phyloP scores from a whole-genome alignment of 768 basidiomycete genomes.

The Phanerochaete sordida region DNA sequence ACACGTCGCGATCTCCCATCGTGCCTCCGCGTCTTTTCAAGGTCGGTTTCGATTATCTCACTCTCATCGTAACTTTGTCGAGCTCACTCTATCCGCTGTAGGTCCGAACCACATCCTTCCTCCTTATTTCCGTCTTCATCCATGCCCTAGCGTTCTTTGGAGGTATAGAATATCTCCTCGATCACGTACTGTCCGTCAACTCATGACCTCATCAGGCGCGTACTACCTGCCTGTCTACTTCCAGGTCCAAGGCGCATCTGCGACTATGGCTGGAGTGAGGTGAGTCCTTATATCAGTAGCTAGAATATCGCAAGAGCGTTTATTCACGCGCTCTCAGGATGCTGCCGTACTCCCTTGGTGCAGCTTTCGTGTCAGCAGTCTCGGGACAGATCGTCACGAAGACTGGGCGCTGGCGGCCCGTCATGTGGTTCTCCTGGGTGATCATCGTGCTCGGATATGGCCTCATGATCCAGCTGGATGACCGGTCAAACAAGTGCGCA shows the following conservation, averaged over 20 bases:
- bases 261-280: slow-evolving; percentile 67
- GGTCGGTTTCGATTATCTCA: slow-evolving; percentile 28
- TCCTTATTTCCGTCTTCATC: slow-evolving; percentile 55
- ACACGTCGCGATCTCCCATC: slow-evolving; percentile 64
- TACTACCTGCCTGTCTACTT: slow-evolving; percentile 77
- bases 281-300: slow-evolving; percentile 21
- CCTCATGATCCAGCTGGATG: slow-evolving; percentile 67
- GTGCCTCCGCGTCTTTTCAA: slow-evolving; percentile 74
- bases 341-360: slow-evolving; percentile 69
- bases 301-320: neutral
- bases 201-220: slow-evolving; percentile 32
- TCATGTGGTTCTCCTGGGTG: slow-evolving; percentile 61
- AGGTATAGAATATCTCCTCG: slow-evolving; percentile 30
- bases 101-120: slow-evolving; percentile 70
- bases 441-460: slow-evolving; percentile 64
- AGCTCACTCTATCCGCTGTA: slow-evolving; percentile 17
- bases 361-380: slow-evolving; percentile 47
- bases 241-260: slow-evolving; percentile 74
- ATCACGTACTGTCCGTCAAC: neutral
- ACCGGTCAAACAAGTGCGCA: slow-evolving; percentile 45
- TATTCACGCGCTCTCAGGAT: slow-evolving; percentile 41
- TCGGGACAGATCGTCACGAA: slow-evolving; percentile 57
- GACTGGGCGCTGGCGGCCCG: slow-evolving; percentile 52
- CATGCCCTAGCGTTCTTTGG: slow-evolving; percentile 65
- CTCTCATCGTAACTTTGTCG: neutral